Evolutionary conservation across 2,329 filamentous ascomycete genomes (phyloP), one percentile per base, ranked within the genome.

Genomic region (Colletotrichum abscissum): DNA sequence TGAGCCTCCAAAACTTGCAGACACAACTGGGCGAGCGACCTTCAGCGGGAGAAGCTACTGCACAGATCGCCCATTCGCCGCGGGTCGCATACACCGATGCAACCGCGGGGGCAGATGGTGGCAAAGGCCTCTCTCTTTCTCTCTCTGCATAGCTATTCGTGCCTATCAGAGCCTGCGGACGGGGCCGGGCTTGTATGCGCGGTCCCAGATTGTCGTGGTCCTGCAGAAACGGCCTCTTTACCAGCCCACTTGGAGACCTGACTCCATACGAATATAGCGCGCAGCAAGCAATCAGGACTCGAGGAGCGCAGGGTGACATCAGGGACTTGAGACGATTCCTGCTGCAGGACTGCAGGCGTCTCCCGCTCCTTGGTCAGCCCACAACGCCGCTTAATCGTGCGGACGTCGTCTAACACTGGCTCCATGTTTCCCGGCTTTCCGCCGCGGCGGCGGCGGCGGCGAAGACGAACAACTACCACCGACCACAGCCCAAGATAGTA

Each of bases 351-450:
- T 22, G 64, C 30, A 58, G 71, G 71, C 71, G 67, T 60, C 62
- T 73, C 71, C 67, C 71, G 71, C 67, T 63, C 63, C 67, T 66
- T 58, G 57, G 62, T 73, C 71, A 73, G 67, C 71, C 67, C 71
- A 73, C 35, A 71, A 71, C 66, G 71, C 71, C 56, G 67, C 71
- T 57, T 22, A 46, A 66, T 71, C 71, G 35, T 71, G 62, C 71
- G 67, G 55, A 62, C 22, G 46, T 66, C 67, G 71, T 62, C 67
- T 55, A 71, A 73, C 38, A 24, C 70, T 73, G 70, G 67, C 67
- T 73, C 67, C 70, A 73, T 70, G 55, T 59, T 64, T 33, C 54
- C 58, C 12, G 33, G 8, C 22, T 42, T 19, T 57, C 30, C 49
- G 62, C 12, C 14, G 57, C 24, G 12, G 7, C 24, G n/a, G 4